These are phyloP conservation scores for Fusarium transvaalense DNA, from an alignment of 2,329 filamentous ascomycete species.

Conservation along the genomic window DNA sequence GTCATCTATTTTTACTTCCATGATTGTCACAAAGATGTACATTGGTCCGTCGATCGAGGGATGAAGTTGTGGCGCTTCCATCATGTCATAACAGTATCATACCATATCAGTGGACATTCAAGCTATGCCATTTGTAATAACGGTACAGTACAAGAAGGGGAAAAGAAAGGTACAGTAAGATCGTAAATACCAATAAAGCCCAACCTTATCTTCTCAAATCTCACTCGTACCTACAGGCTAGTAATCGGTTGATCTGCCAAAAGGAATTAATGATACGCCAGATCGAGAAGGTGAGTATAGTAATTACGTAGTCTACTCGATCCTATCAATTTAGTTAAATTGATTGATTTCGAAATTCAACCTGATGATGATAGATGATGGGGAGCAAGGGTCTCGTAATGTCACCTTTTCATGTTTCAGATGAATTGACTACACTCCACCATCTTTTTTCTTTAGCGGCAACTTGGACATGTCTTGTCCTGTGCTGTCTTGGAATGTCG, in stretches of 20 bases:
- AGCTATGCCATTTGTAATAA: too few species aligned
- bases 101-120: background rate
- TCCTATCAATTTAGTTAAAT: background rate
- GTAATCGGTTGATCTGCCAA: background rate
- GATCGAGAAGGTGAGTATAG: background rate
- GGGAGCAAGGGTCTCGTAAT: constrained; percentile 21
- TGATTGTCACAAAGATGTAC: constrained; percentile 24
- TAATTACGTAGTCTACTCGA: background rate
- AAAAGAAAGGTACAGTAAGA: background rate
- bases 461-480: background rate
- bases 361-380: too few species aligned
- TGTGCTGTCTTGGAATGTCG: background rate
- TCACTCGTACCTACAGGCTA: background rate
- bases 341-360: background rate
- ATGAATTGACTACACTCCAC: constrained; percentile 20
- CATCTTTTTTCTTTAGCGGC: constrained; percentile 11
- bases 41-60: constrained; percentile 21
- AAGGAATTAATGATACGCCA: background rate
- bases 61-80: constrained; percentile 7
- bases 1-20: background rate
- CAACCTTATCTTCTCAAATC: background rate
- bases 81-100: background rate
- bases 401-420: constrained; percentile 27
- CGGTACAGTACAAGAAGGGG: too few species aligned
- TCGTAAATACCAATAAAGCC: background rate